phyloP scores from a whole-genome alignment of 2,329 filamentous ascomycete species.

The Paradendryphiella salina region DNA sequence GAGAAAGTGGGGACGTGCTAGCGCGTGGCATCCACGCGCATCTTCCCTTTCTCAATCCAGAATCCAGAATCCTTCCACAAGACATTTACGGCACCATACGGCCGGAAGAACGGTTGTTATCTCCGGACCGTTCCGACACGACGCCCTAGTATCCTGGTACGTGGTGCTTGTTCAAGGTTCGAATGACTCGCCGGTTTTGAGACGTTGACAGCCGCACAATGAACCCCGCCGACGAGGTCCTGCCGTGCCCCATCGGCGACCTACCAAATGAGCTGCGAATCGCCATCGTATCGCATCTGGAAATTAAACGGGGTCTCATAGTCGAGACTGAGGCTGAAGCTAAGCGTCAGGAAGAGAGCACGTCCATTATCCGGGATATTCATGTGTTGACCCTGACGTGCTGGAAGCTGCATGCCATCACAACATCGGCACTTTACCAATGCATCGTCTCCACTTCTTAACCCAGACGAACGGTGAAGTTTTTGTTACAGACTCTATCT shows the following conservation, averaged over 20 bases:
- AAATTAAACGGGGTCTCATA: neutral
- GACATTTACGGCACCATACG: neutral
- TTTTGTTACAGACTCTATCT: neutral
- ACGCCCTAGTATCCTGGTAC: neutral
- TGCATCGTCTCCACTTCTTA: constrained; percentile 16
- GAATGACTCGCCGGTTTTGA: neutral
- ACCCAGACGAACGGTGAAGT: constrained; percentile 41
- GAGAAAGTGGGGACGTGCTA: constrained; percentile 5
- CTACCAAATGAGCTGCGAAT: neutral
- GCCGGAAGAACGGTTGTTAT: neutral
- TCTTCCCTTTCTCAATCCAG: neutral
- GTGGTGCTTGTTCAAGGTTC: neutral
- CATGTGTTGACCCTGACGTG: constrained; percentile 20
- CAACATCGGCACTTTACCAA: constrained; percentile 22
- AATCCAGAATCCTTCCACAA: neutral
- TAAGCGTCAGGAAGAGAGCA: constrained; percentile 1
- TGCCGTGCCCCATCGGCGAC: neutral
- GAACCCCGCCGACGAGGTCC: neutral
- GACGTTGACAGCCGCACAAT: neutral
- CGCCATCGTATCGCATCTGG: neutral
- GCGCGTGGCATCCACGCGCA: constrained; percentile 1
- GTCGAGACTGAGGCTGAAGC: neutral
- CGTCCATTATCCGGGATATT: constrained; percentile 3
- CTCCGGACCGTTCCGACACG: neutral
- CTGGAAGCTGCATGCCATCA: constrained; percentile 14